Base-by-base conservation (phyloP, 2,329 filamentous ascomycete genomes). In the Neonectria neomacrospora region DNA sequence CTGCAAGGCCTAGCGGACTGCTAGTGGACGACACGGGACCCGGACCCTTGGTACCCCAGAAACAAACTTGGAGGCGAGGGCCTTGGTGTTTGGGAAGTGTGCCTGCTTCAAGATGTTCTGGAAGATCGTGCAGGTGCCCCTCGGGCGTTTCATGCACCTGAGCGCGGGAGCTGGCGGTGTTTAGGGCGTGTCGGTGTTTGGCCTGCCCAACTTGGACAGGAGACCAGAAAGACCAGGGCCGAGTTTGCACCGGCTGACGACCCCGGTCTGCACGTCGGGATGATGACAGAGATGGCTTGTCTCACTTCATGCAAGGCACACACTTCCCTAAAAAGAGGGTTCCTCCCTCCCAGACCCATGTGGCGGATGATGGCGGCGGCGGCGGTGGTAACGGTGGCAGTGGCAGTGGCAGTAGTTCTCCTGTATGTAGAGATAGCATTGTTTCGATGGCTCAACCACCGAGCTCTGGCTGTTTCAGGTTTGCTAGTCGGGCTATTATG, bases 41-140 rank as follows among this genome's bases (percentile, higher is more conserved):
- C 54, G 10, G 41, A 62, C 62, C 66, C 68, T 63, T 65, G 65
- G 69, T 67, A 66, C 64, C 64, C 68, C 65, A 61, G 66, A 69
- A 69, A 71, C 64, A 44, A 64, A 47, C 28, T 30, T 65, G 54
- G 56, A 63, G 60, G 52, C 59, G 62, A 64, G 54, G 47, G 58
- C 56, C 64, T 47, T 37, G 61, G 37, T 42, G 48, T 61, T 42
- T 59, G 41, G 47, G 30, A 58, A 64, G 61, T 53, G 51, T 60
- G 55, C 58, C 44, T 57, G 66, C 67, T 57, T 71, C 67, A 67
- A 65, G 42, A 66, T 67, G 58, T 74, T 75, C 70, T 71, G 72
- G 69, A 72, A 72, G 53, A 68, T 62, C 59, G 62, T 64, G 63
- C 64, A 53, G 64, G 56, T 41, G 44, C 34, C n/a, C 42, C 42